Evolutionary conservation across 495 filamentous ascomycete genomes (phyloP), one percentile per base, ranked within the genome.

Genomic region (Cudoniella acicularis): DNA sequence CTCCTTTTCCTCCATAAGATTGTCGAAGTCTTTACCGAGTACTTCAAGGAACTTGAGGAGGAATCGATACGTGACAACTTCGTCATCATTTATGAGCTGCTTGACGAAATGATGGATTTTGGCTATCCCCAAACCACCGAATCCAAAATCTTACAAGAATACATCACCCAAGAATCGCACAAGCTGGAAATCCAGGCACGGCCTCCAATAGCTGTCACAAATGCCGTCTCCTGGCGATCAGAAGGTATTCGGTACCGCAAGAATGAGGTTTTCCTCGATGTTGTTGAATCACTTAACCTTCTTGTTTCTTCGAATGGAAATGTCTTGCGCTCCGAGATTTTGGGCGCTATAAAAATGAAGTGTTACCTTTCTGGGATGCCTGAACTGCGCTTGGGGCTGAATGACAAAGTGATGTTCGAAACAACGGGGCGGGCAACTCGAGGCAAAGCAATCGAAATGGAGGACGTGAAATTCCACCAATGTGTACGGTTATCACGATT

Each of bases 81-180:
- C 66, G 95, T 99, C 72, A 83, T 99, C 67, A 99, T 99, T 67
- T 99, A 99, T 79, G 95, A 99, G 75, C 75, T 99, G 54, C 83
- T 99, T 62, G 95, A 99, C 71, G 95, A 99, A 77, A 99, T 99
- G 95, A 99, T 99, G 95, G 95, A 99, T 73, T 99, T 98, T 77
- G 95, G 95, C 50, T 96, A 99, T 73, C 95, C 95, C 17, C 95
- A 99, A 74, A 99, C 95, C 20, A 99, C 95, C 53, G 95, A 99
- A 74, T 91, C 83, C 75, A 99, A 99, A 82, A 99, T 99, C 70
- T 78, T 99, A 60, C 95, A 98, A 77, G 95, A 99, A 79, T 97
- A 97, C 77, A 99, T 99, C 74, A 99, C 95, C 26, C 95, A 99
- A 78, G 95, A 99, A 77, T 96, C 91, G 55, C 95, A 98, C 77